A percentile compares a stretch with the other conserved stretches of the same genome.
These are phyloP conservation scores for Candida chilensis DNA, from an alignment of 805 yeast genomes.

Conservation along the genomic window DNA sequence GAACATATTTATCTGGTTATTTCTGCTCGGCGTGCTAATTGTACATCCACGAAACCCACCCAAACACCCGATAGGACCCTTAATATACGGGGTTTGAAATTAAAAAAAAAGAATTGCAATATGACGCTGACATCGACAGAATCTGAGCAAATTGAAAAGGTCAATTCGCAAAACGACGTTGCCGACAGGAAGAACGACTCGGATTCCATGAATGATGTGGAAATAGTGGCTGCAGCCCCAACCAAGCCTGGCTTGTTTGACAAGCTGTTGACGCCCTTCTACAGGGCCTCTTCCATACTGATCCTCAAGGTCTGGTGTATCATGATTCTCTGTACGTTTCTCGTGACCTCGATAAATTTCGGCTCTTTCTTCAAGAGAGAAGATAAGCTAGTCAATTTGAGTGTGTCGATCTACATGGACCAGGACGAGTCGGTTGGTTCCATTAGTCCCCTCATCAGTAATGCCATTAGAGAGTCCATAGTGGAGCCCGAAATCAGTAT, in stretches of 20 bases:
- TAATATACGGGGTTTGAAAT: too few species aligned
- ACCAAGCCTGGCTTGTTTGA: neutral
- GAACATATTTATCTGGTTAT: too few species aligned
- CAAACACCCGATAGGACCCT: too few species aligned
- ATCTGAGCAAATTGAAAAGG: neutral
- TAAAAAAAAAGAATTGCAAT: too few species aligned
- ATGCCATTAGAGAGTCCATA: neutral
- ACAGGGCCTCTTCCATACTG: neutral
- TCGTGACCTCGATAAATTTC: neutral
- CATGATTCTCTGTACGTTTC: neutral
- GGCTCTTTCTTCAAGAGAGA: neutral
- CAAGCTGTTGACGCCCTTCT: neutral
- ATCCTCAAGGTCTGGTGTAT: neutral
- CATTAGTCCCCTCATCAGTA: neutral
- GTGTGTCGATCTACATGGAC: neutral
- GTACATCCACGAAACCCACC: too few species aligned
- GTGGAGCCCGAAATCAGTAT: neutral
- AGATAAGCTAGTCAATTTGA: neutral
- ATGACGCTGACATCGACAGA: conserved; percentile 1
- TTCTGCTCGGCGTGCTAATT: too few species aligned
- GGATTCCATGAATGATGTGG: neutral
- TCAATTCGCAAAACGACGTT: neutral
- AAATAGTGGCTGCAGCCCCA: neutral
- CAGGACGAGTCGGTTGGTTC: neutral
- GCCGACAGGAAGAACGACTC: neutral